phyloP scores from a whole-genome alignment of 139 green algal species.

The Chlamydomonas schloesseri region DNA sequence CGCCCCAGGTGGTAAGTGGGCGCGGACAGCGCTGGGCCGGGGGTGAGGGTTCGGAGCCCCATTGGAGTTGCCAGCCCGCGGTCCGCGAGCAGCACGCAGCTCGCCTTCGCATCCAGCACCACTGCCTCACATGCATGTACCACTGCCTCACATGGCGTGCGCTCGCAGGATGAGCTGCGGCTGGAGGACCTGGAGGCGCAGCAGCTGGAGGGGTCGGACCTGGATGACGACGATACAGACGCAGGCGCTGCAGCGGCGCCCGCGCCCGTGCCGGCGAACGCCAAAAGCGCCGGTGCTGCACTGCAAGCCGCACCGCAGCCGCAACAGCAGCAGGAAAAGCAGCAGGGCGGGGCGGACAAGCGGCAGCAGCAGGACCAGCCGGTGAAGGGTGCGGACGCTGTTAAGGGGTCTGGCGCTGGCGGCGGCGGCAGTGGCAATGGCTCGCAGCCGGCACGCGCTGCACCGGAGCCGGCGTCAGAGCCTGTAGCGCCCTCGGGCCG shows the following conservation, averaged over 20 bases:
- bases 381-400: too few relatives aligned
- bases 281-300: not conserved
- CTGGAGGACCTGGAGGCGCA: constrained; percentile 38
- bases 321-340: not conserved
- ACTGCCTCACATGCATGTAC: too few relatives aligned
- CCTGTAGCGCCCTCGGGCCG: not conserved
- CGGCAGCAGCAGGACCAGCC: not conserved
- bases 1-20: not conserved
- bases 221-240: constrained; percentile 4
- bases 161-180: constrained; percentile 15
- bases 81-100: too few relatives aligned
- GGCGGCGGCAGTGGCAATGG: too few relatives aligned
- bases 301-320: not conserved
- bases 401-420: too few relatives aligned
- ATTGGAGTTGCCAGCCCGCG: too few relatives aligned
- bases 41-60: too few relatives aligned
- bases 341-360: not conserved
- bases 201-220: constrained; percentile 34
- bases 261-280: too few relatives aligned
- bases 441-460: not conserved
- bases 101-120: too few relatives aligned
- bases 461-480: not conserved
- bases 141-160: too few relatives aligned
- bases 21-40: too few relatives aligned
- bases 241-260: too few relatives aligned